Base-by-base conservation (phyloP, 1,139 yeast genomes). In the Williopsis jadinii region DNA sequence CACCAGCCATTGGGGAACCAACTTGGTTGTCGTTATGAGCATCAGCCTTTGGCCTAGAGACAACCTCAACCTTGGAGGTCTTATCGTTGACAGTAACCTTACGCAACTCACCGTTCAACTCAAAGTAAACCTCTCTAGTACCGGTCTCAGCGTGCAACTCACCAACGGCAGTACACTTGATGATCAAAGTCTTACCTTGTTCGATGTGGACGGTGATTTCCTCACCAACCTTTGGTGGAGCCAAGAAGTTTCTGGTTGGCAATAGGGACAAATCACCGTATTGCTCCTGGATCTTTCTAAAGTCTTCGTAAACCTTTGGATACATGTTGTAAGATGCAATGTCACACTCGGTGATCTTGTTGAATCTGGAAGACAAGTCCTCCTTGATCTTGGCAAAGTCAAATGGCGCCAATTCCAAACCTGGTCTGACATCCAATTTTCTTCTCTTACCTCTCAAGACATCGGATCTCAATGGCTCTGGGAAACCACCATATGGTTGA, bases 1-100 rank as follows among this genome's bases (percentile, higher is more conserved):
- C 97, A 70, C 99, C 99, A 30, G 97, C 95, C 98, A 92, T 92
- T 66, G 98, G 99, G 5, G 98, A 95, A 54, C 97, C 98, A 50
- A 94, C 83, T 54, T 94, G 97, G 59, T 83, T 84, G 46, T 95
- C 88, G 63, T 86, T 84, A 60, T 77, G 80, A 13, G 80, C 71
- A 53, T 82, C 85, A 38, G 97, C 98, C 76, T 92, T 94, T 53
- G 90, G 84, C 63, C 97, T 84, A 28, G 94, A 71, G 50, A 84
- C 76, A 38, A 86, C 76, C 66, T 87, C 97, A 45, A 90, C 79
- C 39, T 90, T 80, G 41, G 88, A 88, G 34, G 79, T 77, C 65
- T 83, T 85, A 68, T 92, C 98, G 51, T 82, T 88, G 49, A 92
- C 84, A 34, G 95, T 77, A 45, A 92, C 95, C 56, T 92, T 88